Evolutionary conservation across 2,329 filamentous ascomycete genomes (phyloP).

Genomic region (Alternaria infectoria): DNA sequence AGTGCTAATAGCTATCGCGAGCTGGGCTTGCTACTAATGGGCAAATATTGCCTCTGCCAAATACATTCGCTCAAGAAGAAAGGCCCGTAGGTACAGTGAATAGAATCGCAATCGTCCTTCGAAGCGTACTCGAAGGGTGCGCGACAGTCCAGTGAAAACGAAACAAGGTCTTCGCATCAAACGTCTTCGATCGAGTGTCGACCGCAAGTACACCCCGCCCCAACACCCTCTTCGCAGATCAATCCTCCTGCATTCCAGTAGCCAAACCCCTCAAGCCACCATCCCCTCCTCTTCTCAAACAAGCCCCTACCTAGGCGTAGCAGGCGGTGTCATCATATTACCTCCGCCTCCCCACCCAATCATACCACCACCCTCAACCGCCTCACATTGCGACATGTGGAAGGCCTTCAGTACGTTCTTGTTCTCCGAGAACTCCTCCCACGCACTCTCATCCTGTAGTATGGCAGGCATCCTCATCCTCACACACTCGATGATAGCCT

Average conservation of each 20-base stretch:
- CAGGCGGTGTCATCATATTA: not conserved
- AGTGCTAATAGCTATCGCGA: not conserved
- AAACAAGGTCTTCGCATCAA: not conserved
- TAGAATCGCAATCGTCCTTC: not conserved
- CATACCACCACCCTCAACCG: not conserved
- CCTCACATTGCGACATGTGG: conserved; percentile 8
- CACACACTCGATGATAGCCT: conserved; percentile 15
- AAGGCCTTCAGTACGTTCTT: conserved; percentile 18
- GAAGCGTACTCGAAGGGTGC: not conserved
- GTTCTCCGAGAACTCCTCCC: conserved; percentile 16
- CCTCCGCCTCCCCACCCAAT: not conserved
- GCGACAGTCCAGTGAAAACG: not conserved
- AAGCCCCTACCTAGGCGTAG: not conserved
- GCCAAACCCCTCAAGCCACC: not conserved
- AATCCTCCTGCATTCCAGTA: not conserved
- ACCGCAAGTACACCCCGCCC: not conserved
- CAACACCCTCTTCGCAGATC: not conserved
- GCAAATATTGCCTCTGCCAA: not conserved
- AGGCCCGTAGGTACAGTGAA: not conserved
- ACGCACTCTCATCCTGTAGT: conserved; percentile 10
- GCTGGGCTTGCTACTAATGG: not conserved
- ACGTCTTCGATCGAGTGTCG: not conserved
- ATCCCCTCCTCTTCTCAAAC: not conserved
- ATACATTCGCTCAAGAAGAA: not conserved
- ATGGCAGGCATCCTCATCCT: not conserved